Evolutionary conservation across 2,329 filamentous ascomycete genomes (phyloP).

Genomic region (Epichloe coenophiala): DNA sequence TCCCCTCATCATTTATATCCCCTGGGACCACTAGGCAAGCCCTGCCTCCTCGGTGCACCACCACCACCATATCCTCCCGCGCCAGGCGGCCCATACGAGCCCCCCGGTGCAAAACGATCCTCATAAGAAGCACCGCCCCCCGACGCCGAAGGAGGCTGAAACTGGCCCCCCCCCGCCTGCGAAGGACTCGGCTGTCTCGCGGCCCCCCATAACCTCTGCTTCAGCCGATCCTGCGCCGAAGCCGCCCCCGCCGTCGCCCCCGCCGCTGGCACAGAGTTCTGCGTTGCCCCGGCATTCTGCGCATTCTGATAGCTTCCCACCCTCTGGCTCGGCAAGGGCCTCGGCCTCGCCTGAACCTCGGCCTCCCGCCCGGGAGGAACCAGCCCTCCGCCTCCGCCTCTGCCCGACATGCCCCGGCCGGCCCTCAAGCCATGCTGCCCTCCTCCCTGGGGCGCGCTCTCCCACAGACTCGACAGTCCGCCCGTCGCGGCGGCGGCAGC

Average conservation of each 20-base stretch:
- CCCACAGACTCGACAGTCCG: slow-evolving; percentile 45
- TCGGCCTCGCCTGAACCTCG: slow-evolving; percentile 25
- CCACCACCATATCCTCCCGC: slow-evolving; percentile 24
- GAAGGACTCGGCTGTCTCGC: slow-evolving; percentile 44
- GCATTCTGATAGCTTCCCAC: slow-evolving; percentile 58
- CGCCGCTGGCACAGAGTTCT: too few relatives aligned
- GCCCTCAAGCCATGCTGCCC: slow-evolving; percentile 30
- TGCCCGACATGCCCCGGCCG: slow-evolving; percentile 20
- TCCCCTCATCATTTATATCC: slow-evolving; percentile 19
- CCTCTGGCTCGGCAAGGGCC: slow-evolving; percentile 59
- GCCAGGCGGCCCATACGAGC: slow-evolving; percentile 28
- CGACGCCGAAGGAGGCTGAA: slow-evolving; percentile 27
- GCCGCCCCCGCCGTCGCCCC: slow-evolving; percentile 19
- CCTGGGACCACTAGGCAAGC: slow-evolving; percentile 33
- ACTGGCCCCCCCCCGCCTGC: slow-evolving; percentile 26
- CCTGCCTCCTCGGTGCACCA: slow-evolving; percentile 21
- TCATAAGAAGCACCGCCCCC: slow-evolving; percentile 23
- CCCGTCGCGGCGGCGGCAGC: slow-evolving; percentile 1
- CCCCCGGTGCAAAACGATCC: slow-evolving; percentile 31
- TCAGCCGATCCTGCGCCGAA: slow-evolving; percentile 69
- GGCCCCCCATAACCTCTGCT: slow-evolving; percentile 62
- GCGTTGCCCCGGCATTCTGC: slow-evolving; percentile 31
- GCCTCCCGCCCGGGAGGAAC: slow-evolving; percentile 10
- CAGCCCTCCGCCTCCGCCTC: slow-evolving; percentile 8
- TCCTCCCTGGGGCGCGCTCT: slow-evolving; percentile 21